Percentiles rank a stretch among this genome's conserved stretches.
Conservation (phyloP, 2,329 filamentous ascomycete species). For the Colletotrichum liaoningense region DNA sequence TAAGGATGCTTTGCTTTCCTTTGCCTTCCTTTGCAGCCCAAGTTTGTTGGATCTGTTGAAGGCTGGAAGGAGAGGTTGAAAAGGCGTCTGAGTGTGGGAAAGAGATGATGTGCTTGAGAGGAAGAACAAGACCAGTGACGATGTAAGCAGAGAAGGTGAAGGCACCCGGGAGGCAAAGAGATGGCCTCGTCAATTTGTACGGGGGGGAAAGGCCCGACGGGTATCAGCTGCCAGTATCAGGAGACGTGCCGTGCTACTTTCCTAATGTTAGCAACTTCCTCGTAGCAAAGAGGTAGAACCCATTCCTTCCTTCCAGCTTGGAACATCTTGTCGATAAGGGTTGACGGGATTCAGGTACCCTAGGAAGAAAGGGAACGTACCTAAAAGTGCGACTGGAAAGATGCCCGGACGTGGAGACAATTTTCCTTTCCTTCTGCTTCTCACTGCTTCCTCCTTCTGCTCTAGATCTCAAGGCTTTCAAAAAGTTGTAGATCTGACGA, state of each 20-base stretch:
- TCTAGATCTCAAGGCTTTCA: background rate
- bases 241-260: constrained; percentile 4
- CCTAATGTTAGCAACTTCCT: constrained; percentile 6
- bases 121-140: constrained; percentile 9
- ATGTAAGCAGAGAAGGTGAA: background rate
- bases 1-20: constrained; percentile 27
- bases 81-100: constrained; percentile 1
- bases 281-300: background rate
- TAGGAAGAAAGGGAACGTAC: background rate
- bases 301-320: constrained; percentile 1
- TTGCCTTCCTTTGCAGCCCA: background rate
- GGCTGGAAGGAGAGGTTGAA: constrained; percentile 10
- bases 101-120: constrained; percentile 8
- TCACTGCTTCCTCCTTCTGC: background rate
- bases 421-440: background rate
- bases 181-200: background rate
- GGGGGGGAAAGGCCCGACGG: background rate
- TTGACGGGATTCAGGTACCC: background rate
- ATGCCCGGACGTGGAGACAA: background rate
- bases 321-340: background rate
- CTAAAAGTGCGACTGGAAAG: background rate
- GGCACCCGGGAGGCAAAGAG: background rate
- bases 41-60: background rate
- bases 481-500: background rate
- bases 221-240: background rate